Base-by-base conservation (phyloP, 2,329 filamentous ascomycete genomes). In the Aspergillus novofumigatus region DNA sequence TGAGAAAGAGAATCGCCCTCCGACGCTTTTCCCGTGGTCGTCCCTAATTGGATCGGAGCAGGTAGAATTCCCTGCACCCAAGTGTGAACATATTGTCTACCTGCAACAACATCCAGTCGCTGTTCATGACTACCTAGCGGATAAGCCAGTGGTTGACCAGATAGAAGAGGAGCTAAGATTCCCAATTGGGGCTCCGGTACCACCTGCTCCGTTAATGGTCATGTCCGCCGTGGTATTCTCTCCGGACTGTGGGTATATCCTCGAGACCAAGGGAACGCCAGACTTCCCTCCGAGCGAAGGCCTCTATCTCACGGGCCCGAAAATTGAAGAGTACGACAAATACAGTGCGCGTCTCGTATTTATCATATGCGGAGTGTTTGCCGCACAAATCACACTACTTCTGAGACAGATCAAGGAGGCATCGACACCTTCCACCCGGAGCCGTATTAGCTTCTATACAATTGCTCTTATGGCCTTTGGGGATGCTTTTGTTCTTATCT, bases 31-130 rank as follows among this genome's bases (percentile, higher is more conserved):
- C 78, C 90, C 92, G 0, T 97, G 91, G 91, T 84, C 86, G 2
- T 89, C 90, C 2, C 84, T 85, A 54, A 77, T 86, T 59, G 84
- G 80, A 5, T 75, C 81, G 17, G 71, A 77, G 56, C 72, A 75
- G 35, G 59, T 74, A 44, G 70, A 75, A 47, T 77, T 76, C 58
- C 83, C 85, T 20, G 75, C 82, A 35, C 91, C 91, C 0, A 89
- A 90, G 65, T 99, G 94, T 80, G 94, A 99, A 73, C 91, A 91
- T 68, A 78, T 99, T 51, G 78, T 96, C 54, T 97, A 92, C 72
- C 78, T 93, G 29, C 94, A 97, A 70, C 78, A 80, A 58, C 75
- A 80, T 59, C 77, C 77, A 4, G 66, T 77, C 11, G 54, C 64
- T 14, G 60, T 76, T 11, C 61, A 64, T 45, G 67, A 66, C 32